phyloP scores from a whole-genome alignment of 495 filamentous ascomycete species.

The Staphylotrichum tortipilum region DNA sequence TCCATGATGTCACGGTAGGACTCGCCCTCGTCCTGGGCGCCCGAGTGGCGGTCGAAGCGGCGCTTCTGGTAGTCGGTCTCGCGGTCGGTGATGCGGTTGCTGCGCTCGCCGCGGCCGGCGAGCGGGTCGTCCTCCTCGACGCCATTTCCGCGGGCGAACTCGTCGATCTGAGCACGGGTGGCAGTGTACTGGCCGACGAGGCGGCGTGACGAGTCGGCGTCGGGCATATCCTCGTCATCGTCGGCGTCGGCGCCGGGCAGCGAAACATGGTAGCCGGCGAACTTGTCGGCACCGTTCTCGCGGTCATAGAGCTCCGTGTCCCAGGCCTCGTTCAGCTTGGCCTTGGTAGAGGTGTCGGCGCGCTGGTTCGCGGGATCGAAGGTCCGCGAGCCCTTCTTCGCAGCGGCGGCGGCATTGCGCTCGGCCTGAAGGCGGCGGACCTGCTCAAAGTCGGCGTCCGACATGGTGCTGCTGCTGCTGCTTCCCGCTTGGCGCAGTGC shows the following conservation, averaged over 20 bases:
- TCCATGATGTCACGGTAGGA: slow-evolving; percentile 92
- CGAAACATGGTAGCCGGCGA: slow-evolving; percentile 80
- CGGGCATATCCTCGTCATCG: slow-evolving; percentile 72
- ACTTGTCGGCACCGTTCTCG: slow-evolving; percentile 67
- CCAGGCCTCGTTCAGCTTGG: slow-evolving; percentile 87
- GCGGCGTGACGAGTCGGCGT: slow-evolving; percentile 62
- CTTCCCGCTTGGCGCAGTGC: slow-evolving; percentile 10
- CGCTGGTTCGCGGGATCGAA: slow-evolving; percentile 83
- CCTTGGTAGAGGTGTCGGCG: slow-evolving; percentile 85
- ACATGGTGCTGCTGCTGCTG: slow-evolving; percentile 38
- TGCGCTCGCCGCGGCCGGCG: slow-evolving; percentile 70
- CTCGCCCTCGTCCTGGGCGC: slow-evolving; percentile 48
- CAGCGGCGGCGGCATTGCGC: slow-evolving; percentile 76
- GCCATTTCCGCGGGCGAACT: slow-evolving; percentile 77
- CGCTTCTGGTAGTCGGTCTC: slow-evolving; percentile 98
- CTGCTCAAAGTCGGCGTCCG: slow-evolving; percentile 71
- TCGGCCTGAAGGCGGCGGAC: slow-evolving; percentile 79
- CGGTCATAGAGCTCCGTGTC: slow-evolving; percentile 89
- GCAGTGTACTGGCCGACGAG: slow-evolving; percentile 97
- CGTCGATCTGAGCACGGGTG: slow-evolving; percentile 80
- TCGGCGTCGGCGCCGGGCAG: slow-evolving; percentile 77
- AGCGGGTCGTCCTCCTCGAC: slow-evolving; percentile 91
- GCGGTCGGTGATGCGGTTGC: slow-evolving; percentile 78
- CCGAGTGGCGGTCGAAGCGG: slow-evolving; percentile 73
- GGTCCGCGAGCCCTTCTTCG: slow-evolving; percentile 78